A percentile compares a stretch with the other conserved stretches of the same genome.
Conservation (phyloP, 2,329 filamentous ascomycete genomes). For the Botrytis squamosa region DNA sequence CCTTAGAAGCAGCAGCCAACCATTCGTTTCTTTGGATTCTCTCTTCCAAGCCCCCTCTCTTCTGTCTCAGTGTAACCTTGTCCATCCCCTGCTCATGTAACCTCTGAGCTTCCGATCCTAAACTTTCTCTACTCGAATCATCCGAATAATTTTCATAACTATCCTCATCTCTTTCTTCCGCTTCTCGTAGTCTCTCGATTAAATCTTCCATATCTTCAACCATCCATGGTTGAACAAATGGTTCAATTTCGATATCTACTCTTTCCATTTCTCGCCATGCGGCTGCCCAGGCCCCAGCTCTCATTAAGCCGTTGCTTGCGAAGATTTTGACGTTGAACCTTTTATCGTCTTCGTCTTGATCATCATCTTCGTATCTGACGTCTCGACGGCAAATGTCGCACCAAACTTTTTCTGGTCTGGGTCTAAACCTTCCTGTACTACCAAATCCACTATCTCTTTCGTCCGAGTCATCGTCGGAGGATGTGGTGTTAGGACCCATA, state of each 20-base stretch:
- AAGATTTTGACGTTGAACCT: slow-evolving; percentile 83
- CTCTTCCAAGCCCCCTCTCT: neutral
- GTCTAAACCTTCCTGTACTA: slow-evolving; percentile 9
- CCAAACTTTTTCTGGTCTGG: slow-evolving; percentile 30
- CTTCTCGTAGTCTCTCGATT: slow-evolving; percentile 32
- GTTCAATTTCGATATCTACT: slow-evolving; percentile 90
- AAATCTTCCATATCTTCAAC: slow-evolving; percentile 61
- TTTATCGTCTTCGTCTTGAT: slow-evolving; percentile 29
- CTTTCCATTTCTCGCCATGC: slow-evolving; percentile 98
- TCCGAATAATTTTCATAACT: slow-evolving; percentile 32
- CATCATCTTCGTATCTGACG: slow-evolving; percentile 35
- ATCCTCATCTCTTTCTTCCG: slow-evolving; percentile 26
- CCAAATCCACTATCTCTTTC: slow-evolving; percentile 22
- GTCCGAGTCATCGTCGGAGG: slow-evolving; percentile 36
- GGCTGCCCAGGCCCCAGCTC: slow-evolving; percentile 84
- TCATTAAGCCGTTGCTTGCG: slow-evolving; percentile 92
- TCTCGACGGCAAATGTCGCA: slow-evolving; percentile 40
- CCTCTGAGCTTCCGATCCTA: slow-evolving; percentile 20
- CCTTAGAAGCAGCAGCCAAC: neutral
- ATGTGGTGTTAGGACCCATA: slow-evolving; percentile 50
- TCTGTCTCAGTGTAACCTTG: slow-evolving; percentile 11
- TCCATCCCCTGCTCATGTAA: slow-evolving; percentile 25
- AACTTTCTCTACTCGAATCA: slow-evolving; percentile 16
- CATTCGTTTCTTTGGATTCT: neutral
- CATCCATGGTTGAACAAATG: slow-evolving; percentile 61